Percentiles rank a stretch among this genome's conserved stretches.
Evolutionary conservation across 345 rosid species (phyloP).

Genomic region (Melaleuca quinquenervia): DNA sequence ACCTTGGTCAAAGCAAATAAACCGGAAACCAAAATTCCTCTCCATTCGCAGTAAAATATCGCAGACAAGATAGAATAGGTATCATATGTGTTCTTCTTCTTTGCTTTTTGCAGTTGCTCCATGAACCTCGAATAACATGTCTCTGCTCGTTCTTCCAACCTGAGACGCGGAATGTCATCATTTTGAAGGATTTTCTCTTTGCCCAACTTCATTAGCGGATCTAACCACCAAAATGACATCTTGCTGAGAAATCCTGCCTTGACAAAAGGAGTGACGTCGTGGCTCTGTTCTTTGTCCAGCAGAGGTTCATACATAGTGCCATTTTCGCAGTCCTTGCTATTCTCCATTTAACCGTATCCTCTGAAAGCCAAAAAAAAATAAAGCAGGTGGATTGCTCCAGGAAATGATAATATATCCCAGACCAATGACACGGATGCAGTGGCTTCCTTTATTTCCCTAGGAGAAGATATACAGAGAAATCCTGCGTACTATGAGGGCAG

Average conservation of each 20-base stretch:
- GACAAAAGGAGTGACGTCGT: slow-evolving; percentile 28
- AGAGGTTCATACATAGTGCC: slow-evolving; percentile 19
- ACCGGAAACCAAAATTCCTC: slow-evolving; percentile 27
- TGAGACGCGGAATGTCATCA: slow-evolving; percentile 29
- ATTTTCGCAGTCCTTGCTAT: neutral
- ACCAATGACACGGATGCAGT: neutral
- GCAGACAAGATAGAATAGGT: slow-evolving; percentile 13
- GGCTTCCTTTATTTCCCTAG: slow-evolving; percentile 6
- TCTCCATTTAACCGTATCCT: neutral
- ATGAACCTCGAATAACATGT: slow-evolving; percentile 25
- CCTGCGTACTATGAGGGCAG: slow-evolving; percentile 12
- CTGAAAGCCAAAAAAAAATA: slow-evolving; percentile 2
- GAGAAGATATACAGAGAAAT: slow-evolving; percentile 16
- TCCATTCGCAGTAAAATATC: slow-evolving; percentile 21
- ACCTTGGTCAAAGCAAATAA: slow-evolving; percentile 37
- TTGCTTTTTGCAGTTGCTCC: slow-evolving; percentile 9
- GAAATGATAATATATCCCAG: slow-evolving; percentile 19
- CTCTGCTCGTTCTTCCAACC: slow-evolving; percentile 18
- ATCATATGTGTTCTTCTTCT: slow-evolving; percentile 8
- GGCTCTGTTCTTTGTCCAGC: slow-evolving; percentile 8
- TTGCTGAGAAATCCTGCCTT: slow-evolving; percentile 27
- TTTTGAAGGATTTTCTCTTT: slow-evolving; percentile 22
- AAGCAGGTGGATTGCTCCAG: slow-evolving; percentile 23
- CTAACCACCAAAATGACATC: slow-evolving; percentile 48
- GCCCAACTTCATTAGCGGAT: slow-evolving; percentile 42